These are phyloP conservation scores for Russula sp. DNA, from an alignment of 768 basidiomycete genomes.

Conservation along the genomic window DNA sequence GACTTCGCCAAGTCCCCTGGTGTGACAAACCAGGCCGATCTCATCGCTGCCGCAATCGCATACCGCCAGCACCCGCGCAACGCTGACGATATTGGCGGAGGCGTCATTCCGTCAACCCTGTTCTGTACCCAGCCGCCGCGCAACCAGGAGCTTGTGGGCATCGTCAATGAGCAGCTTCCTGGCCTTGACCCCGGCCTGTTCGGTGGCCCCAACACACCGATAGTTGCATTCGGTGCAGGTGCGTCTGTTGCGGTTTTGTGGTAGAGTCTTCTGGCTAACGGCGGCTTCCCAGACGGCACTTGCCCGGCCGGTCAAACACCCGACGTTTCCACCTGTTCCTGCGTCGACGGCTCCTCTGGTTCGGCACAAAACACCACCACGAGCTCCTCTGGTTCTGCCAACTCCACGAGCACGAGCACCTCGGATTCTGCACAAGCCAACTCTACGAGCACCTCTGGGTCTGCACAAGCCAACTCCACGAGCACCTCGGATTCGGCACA, in stretches of 20 bases:
- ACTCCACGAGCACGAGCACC: no score
- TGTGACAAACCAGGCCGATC: constrained; percentile 34
- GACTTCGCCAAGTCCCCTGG: constrained; percentile 43
- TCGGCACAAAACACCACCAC: neutral
- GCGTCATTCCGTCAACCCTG: constrained; percentile 41
- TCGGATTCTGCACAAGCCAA: no score
- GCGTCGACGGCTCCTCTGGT: constrained; percentile 19
- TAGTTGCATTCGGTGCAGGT: constrained; percentile 43
- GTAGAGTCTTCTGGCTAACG: neutral
- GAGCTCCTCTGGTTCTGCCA: no score
- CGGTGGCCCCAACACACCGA: constrained; percentile 44
- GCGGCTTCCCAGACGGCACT: constrained; percentile 34
- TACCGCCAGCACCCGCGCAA: constrained; percentile 42
- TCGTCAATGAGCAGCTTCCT: constrained; percentile 49
- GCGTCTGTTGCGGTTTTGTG: constrained; percentile 20
- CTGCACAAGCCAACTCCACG: no score
- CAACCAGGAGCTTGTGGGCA: constrained; percentile 43
- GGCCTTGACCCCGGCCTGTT: constrained; percentile 47
- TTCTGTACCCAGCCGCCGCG: constrained; percentile 51
- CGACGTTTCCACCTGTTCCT: constrained; percentile 39
- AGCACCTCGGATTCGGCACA: neutral
- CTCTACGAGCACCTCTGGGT: no score
- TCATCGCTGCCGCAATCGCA: constrained; percentile 39
- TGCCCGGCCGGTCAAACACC: constrained; percentile 42
- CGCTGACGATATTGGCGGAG: constrained; percentile 36